phyloP scores from a whole-genome alignment of 1,139 yeast species.

The Geotrichum fermentans region DNA sequence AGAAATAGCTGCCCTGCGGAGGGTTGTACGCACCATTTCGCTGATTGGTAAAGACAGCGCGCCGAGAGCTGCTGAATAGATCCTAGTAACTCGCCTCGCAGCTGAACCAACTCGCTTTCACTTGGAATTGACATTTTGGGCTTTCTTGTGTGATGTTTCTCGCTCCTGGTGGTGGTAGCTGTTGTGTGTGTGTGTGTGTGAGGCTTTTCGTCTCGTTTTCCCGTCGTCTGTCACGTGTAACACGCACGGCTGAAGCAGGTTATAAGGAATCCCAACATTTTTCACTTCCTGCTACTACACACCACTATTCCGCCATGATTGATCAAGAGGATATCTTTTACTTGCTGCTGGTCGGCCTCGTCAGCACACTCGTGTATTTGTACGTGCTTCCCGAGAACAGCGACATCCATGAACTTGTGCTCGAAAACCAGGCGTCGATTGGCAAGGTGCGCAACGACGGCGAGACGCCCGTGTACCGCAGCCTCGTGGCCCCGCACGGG shows the following conservation, averaged over 20 bases:
- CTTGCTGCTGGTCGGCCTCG: slow-evolving; percentile 26
- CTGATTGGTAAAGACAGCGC: slow-evolving; percentile 58
- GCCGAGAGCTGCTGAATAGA: slow-evolving; percentile 42
- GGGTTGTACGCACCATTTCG: slow-evolving; percentile 61
- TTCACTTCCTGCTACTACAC: neutral
- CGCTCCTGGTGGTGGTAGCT: too few species aligned
- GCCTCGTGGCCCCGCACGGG: slow-evolving; percentile 47
- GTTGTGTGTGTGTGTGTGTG: too few species aligned
- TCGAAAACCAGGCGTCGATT: slow-evolving; percentile 52
- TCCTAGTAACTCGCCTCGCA: slow-evolving; percentile 38
- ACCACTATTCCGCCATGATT: neutral
- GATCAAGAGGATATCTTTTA: slow-evolving; percentile 25
- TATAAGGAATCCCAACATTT: too few species aligned
- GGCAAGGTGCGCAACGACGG: slow-evolving; percentile 49
- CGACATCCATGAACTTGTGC: slow-evolving; percentile 52
- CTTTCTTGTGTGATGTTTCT: too few species aligned
- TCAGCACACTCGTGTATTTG: slow-evolving; percentile 23
- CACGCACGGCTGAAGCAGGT: too few species aligned
- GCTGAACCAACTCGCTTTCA: slow-evolving; percentile 22
- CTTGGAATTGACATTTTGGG: neutral
- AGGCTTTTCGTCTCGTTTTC: too few species aligned
- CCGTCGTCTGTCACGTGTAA: too few species aligned
- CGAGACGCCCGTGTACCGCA: slow-evolving; percentile 62
- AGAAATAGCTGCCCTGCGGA: neutral
- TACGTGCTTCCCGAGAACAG: slow-evolving; percentile 34